A percentile compares a stretch with the other conserved stretches of the same genome.
Conservation (phyloP, 192 early-diverging fungal genomes). For the Geosiphon pyriformis region DNA sequence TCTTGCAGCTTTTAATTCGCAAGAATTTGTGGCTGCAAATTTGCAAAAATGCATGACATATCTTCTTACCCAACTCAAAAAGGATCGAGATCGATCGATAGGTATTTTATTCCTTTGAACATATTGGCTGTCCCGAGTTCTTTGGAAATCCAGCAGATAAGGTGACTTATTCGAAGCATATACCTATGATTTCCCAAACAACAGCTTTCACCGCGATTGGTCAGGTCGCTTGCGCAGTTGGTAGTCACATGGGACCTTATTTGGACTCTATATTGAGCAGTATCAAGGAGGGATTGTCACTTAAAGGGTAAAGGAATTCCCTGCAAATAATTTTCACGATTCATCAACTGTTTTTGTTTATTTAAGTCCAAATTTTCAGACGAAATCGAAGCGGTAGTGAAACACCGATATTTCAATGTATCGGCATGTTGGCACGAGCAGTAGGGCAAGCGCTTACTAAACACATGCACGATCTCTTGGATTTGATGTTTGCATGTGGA, state of each 20-base stretch:
- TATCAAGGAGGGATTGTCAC: constrained; percentile 68
- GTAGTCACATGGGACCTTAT: constrained; percentile 70
- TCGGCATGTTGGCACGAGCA: constrained; percentile 82
- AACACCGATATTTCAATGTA: constrained; percentile 70
- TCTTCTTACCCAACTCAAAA: constrained; percentile 67
- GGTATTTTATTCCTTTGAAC: constrained; percentile 24
- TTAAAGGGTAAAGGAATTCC: constrained; percentile 52
- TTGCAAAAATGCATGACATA: constrained; percentile 68
- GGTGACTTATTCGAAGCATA: too few relatives aligned
- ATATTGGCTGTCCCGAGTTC: too few relatives aligned
- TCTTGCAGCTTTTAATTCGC: constrained; percentile 74
- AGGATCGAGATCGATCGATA: constrained; percentile 59
- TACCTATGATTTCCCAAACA: background rate
- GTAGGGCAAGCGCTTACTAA: constrained; percentile 88
- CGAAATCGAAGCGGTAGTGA: constrained; percentile 54
- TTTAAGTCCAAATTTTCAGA: constrained; percentile 1
- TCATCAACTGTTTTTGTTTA: background rate
- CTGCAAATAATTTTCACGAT: background rate
- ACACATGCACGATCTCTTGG: constrained; percentile 80
- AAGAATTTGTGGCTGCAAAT: constrained; percentile 63
- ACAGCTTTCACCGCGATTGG: constrained; percentile 81
- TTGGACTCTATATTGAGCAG: constrained; percentile 70
- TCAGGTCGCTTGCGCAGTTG: constrained; percentile 73
- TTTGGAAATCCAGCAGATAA: too few relatives aligned
- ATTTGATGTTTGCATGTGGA: constrained; percentile 88